Base-by-base conservation (phyloP, 192 early-diverging fungal species). In the Coemansia sp. region DNA sequence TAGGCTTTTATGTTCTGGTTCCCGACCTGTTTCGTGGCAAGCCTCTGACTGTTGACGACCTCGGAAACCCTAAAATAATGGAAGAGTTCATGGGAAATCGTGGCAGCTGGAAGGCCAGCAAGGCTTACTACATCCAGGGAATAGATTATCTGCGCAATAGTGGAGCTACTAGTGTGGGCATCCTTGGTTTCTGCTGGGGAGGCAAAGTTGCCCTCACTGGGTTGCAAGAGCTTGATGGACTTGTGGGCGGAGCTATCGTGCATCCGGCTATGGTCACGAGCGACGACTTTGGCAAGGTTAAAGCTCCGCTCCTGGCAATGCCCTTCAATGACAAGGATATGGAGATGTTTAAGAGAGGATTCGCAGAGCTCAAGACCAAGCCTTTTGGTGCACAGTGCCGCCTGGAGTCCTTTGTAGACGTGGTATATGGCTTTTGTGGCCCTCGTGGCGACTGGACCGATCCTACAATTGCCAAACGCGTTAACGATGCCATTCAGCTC, bases 161-260 rank as follows among this genome's bases (percentile, higher is more conserved):
- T 68, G 88, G 90, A 47, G 82, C 80, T 49, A 68, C 68, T 11
- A 65, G 78, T 9, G 79, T 87, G 44, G 88, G 88, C 27, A 47
- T 88, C 9, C 65, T 89, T 64, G 92, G 91, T 5, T 89, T 91
- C 71, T 92, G 91, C 85, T 92, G 91, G 91, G 91, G 92, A 55
- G 87, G 81, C 16, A 80, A 90, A 61, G 73, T 87, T 20, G 80
- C 83, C 27, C 27, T 27, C 5, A 61, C 80, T 39, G 85, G 84
- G 38, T 72, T 80, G 27, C 65, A 87, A 9, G 70, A 84, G 52
- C 82, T 86, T 4, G 66, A 72, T 3, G 87, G 85, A 8, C 80
- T 88, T 49, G 65, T 70, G 15, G 79, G 87, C 6, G 83, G 87
- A 8, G 87, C 88, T 1, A 80, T 89, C 8, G 83, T 88, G 38